A percentile compares a stretch with the other conserved stretches of the same genome.
Evolutionary conservation across 78 protist genomes (phyloP).

Genomic region (Guillardia theta): DNA sequence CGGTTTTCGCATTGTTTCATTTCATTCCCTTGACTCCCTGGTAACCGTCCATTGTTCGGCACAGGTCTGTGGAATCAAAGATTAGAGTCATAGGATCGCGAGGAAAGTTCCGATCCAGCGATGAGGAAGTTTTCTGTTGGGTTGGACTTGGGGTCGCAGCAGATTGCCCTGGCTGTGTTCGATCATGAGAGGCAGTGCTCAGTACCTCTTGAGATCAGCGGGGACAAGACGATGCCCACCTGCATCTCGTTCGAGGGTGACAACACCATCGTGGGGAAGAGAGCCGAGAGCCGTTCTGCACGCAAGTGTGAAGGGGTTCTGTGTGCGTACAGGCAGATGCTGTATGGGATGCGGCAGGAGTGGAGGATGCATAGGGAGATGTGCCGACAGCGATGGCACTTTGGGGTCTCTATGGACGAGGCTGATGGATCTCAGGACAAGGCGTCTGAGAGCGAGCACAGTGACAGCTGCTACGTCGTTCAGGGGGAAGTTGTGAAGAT

Average conservation of each 20-base stretch:
- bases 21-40: too few relatives aligned
- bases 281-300: slow-evolving; percentile 11
- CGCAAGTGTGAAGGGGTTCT: slow-evolving; percentile 6
- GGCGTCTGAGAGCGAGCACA: background rate
- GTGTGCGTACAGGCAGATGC: background rate
- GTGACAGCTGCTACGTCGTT: background rate
- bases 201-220: background rate
- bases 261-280: background rate
- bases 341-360: background rate
- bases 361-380: background rate
- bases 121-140: background rate
- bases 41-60: too few relatives aligned
- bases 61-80: too few relatives aligned
- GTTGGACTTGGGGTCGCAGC: background rate
- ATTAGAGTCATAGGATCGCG: too few relatives aligned
- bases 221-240: slow-evolving; percentile 32
- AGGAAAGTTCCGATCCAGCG: too few relatives aligned
- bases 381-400: background rate
- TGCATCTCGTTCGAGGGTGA: background rate
- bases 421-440: too few relatives aligned
- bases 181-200: background rate
- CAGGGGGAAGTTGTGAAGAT: background rate
- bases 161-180: background rate
- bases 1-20: too few relatives aligned
- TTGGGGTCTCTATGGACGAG: background rate